Evolutionary conservation across 2,329 filamentous ascomycete species (phyloP).

Genomic region (Aspergillus fructus): DNA sequence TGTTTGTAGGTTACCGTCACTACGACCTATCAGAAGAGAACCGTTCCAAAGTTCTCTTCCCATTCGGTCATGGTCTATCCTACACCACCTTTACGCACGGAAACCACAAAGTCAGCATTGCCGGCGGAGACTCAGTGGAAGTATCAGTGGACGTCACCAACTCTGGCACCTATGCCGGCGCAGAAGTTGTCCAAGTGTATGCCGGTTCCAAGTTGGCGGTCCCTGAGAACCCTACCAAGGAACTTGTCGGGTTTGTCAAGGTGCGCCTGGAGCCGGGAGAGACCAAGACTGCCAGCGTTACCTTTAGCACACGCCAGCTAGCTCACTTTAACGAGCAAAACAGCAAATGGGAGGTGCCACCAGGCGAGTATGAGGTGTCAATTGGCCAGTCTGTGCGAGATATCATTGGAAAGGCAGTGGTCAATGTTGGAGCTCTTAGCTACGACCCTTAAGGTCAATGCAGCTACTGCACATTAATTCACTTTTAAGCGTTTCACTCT

Average conservation of each 20-base stretch:
- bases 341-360: conserved; percentile 1
- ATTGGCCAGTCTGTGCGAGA: conserved; percentile 6
- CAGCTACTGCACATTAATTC: too few relatives aligned
- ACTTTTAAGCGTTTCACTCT: neutral
- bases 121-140: neutral
- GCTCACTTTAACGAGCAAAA: conserved; percentile 6
- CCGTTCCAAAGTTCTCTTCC: conserved; percentile 61
- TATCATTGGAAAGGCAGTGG: conserved; percentile 1
- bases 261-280: conserved; percentile 1
- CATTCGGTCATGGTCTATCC: conserved; percentile 72
- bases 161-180: neutral
- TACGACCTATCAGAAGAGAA: conserved; percentile 57
- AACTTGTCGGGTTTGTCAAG: conserved; percentile 9
- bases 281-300: neutral
- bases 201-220: conserved; percentile 1
- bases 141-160: conserved; percentile 5
- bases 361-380: conserved; percentile 3
- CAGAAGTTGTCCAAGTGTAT: conserved; percentile 11
- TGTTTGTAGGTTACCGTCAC: conserved; percentile 72
- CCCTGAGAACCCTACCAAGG: conserved; percentile 5
- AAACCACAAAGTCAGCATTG: neutral
- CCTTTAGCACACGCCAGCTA: neutral
- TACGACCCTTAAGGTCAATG: neutral
- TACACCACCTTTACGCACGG: conserved; percentile 63
- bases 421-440: neutral